These are phyloP conservation scores for Prototheca cutis DNA, from an alignment of 163 green algal genomes.

Conservation along the genomic window DNA sequence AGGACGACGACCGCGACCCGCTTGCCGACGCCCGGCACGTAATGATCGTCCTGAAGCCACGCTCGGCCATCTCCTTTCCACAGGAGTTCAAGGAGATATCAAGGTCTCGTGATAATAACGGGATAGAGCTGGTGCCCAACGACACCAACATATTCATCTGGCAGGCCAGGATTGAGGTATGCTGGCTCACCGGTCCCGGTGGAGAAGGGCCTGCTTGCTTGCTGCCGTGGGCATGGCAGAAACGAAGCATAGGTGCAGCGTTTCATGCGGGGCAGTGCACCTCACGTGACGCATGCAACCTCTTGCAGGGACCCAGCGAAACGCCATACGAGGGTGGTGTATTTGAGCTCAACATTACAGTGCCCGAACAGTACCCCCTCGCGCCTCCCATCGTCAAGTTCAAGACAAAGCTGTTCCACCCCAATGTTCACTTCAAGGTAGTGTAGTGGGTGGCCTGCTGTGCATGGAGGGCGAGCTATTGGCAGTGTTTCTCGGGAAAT, in stretches of 20 bases:
- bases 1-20: too few relatives aligned
- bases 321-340: slow-evolving; percentile 78
- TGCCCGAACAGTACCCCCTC: slow-evolving; percentile 89
- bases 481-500: too few relatives aligned
- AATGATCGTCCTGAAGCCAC: not conserved
- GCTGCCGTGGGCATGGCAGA: too few relatives aligned
- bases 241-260: too few relatives aligned
- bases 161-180: slow-evolving; percentile 60
- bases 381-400: slow-evolving; percentile 72
- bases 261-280: too few relatives aligned
- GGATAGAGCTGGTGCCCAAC: slow-evolving; percentile 63
- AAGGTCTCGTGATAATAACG: slow-evolving; percentile 26
- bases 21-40: too few relatives aligned
- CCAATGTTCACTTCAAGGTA: slow-evolving; percentile 97
- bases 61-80: not conserved
- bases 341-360: slow-evolving; percentile 73
- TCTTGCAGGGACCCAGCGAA: slow-evolving; percentile 69
- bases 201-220: too few relatives aligned
- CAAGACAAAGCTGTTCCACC: slow-evolving; percentile 92
- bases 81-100: slow-evolving; percentile 72
- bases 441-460: too few relatives aligned
- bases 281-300: too few relatives aligned
- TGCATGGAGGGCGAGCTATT: too few relatives aligned
- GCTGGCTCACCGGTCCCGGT: too few relatives aligned
- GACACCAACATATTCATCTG: slow-evolving; percentile 73